Conservation (phyloP, 257 asterid species). For the Capsicum chinense region DNA sequence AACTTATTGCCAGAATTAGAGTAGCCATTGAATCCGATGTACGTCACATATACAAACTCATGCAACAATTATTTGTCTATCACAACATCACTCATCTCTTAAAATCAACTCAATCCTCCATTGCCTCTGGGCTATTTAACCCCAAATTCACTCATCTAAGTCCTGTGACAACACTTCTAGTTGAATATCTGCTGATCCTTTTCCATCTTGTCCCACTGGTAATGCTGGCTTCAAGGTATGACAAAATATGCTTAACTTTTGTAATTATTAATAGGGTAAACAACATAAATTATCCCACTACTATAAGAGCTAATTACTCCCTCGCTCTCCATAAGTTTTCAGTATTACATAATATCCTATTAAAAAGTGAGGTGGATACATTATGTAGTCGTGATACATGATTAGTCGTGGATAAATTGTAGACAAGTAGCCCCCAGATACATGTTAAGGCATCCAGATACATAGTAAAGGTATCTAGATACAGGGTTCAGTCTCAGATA, state of each 20-base stretch:
- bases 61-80: neutral
- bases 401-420: too few species aligned
- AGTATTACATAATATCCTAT: too few species aligned
- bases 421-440: too few species aligned
- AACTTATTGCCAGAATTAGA: neutral
- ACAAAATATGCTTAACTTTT: neutral
- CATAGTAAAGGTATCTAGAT: too few species aligned
- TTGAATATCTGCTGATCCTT: neutral
- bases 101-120: neutral
- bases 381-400: too few species aligned
- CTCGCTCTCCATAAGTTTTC: too few species aligned
- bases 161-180: neutral
- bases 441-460: too few species aligned
- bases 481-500: too few species aligned
- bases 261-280: too few species aligned
- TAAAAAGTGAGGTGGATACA: too few species aligned
- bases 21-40: neutral
- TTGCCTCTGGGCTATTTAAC: neutral
- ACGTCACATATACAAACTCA: constrained; percentile 14
- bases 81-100: constrained; percentile 11
- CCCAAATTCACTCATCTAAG: neutral
- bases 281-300: too few species aligned
- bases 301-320: too few species aligned
- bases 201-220: neutral
- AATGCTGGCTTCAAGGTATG: neutral